Evolutionary conservation across 2,329 filamentous ascomycete genomes (phyloP).

Genomic region (Sporothrix mexicana): DNA sequence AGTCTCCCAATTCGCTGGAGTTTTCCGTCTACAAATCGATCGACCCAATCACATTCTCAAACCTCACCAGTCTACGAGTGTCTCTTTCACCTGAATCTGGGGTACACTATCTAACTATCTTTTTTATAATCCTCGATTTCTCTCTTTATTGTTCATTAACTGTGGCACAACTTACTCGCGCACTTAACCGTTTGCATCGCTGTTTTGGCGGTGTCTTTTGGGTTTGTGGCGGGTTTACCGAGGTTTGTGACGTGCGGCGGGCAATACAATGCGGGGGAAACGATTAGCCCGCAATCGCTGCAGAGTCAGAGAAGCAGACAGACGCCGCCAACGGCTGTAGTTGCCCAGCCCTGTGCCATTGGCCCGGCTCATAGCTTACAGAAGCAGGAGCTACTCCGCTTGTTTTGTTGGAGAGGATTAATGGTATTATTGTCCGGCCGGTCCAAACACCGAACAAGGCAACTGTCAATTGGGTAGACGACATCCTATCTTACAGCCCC

Average conservation of each 20-base stretch:
- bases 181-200: neutral
- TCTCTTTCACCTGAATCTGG: no score
- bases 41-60: neutral
- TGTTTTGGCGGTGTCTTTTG: neutral
- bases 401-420: neutral
- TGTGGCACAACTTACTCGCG: neutral
- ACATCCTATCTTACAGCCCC: neutral
- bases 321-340: conserved; percentile 1
- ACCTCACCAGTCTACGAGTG: no score
- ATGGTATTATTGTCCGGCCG: neutral
- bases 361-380: conserved; percentile 1
- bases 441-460: conserved; percentile 6
- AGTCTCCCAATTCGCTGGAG: conserved; percentile 1
- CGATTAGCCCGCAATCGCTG: neutral
- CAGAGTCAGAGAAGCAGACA: no score
- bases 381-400: neutral
- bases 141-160: no score
- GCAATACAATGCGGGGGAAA: conserved; percentile 25
- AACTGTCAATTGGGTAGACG: neutral
- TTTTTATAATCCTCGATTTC: no score
- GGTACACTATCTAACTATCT: no score
- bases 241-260: conserved; percentile 8
- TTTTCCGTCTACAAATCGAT: conserved; percentile 2
- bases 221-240: conserved; percentile 2
- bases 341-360: conserved; percentile 14